Conservation (phyloP, 2,329 filamentous ascomycete species). For the Fusarium pseudoanthophilum region DNA sequence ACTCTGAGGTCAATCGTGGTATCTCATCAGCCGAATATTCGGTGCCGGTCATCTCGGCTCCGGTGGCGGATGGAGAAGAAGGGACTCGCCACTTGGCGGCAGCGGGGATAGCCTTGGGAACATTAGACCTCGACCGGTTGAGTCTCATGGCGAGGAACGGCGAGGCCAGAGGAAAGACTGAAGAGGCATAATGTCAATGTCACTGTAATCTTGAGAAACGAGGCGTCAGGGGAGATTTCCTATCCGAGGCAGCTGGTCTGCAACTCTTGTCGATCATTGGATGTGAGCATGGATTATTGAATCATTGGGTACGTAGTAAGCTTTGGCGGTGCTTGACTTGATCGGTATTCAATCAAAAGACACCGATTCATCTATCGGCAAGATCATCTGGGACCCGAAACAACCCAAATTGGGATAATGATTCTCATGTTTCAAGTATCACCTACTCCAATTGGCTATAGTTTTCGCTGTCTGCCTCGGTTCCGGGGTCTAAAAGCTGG, state of each 20-base stretch:
- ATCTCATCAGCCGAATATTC: slow-evolving; percentile 38
- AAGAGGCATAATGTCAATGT: not conserved
- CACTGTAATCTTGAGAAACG: not conserved
- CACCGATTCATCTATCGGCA: slow-evolving; percentile 25
- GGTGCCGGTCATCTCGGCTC: slow-evolving; percentile 33
- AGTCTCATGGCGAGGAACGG: slow-evolving; percentile 42
- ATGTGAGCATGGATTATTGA: slow-evolving; percentile 1
- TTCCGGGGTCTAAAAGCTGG: slow-evolving; percentile 43
- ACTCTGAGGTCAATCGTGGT: slow-evolving; percentile 41
- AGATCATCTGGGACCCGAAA: slow-evolving; percentile 22
- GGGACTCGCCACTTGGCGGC: slow-evolving; percentile 42
- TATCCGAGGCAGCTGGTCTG: slow-evolving; percentile 36
- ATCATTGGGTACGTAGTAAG: slow-evolving; percentile 20
- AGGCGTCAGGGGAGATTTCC: slow-evolving; percentile 12
- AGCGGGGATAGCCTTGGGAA: slow-evolving; percentile 46
- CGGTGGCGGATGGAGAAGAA: slow-evolving; percentile 21
- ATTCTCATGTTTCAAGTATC: slow-evolving; percentile 12
- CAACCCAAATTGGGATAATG: slow-evolving; percentile 16
- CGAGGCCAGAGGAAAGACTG: not conserved
- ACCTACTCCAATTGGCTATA: slow-evolving; percentile 15
- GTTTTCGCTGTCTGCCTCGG: slow-evolving; percentile 30
- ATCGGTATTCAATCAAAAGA: slow-evolving; percentile 29
- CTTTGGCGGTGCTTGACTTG: not conserved
- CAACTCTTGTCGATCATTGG: slow-evolving; percentile 30
- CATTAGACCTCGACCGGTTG: slow-evolving; percentile 48